Evolutionary conservation across 805 yeast species (phyloP).

Genomic region (Blastobotrys terrestris): DNA sequence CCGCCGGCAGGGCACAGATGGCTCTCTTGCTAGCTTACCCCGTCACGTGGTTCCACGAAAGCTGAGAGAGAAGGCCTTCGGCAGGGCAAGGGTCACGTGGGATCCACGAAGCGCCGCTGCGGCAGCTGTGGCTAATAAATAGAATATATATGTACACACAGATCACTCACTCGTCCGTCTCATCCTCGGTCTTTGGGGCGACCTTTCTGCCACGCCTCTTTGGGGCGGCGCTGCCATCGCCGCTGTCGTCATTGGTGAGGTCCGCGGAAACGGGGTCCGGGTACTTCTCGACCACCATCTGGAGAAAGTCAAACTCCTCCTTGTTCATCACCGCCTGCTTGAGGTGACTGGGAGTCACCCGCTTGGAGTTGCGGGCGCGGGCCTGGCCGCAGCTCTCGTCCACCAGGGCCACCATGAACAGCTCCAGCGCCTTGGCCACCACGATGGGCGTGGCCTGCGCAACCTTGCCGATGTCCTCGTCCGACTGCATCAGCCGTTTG

Average conservation of each 20-base stretch:
- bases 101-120: too few species aligned
- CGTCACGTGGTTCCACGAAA: too few species aligned
- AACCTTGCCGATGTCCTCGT: constrained; percentile 96
- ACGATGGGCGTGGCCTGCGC: constrained; percentile 99
- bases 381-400: constrained; percentile 80
- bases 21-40: too few species aligned
- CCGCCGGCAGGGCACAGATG: too few species aligned
- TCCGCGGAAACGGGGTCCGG: constrained; percentile 37
- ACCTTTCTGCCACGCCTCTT: constrained; percentile 12
- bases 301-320: constrained; percentile 90
- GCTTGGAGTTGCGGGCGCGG: constrained; percentile 61
- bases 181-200: neutral
- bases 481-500: constrained; percentile 94
- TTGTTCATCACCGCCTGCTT: constrained; percentile 76
- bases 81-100: too few species aligned
- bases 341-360: constrained; percentile 78
- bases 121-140: too few species aligned
- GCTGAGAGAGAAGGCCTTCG: too few species aligned
- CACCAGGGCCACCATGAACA: constrained; percentile 83
- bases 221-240: constrained; percentile 5
- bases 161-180: neutral
- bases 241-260: constrained; percentile 11
- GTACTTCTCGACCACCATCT: constrained; percentile 63
- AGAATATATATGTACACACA: neutral
- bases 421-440: constrained; percentile 90